These are phyloP conservation scores for Corinectria fuckeliana DNA, from an alignment of 2,329 filamentous ascomycete species.

Conservation along the genomic window DNA sequence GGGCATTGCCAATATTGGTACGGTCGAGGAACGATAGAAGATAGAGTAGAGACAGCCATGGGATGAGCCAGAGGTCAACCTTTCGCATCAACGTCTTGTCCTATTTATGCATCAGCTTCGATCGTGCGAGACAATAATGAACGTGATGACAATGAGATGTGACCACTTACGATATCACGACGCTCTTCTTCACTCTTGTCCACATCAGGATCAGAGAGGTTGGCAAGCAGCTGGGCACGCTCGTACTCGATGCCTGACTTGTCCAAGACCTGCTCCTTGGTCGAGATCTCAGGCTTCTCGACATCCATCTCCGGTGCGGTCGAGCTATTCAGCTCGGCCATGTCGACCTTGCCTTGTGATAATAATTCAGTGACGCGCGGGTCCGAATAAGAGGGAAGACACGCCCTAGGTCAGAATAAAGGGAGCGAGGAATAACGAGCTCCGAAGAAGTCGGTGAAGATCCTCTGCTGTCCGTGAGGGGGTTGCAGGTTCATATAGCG, in stretches of 20 bases:
- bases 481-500: neutral
- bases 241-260: slow-evolving; percentile 33
- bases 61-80: slow-evolving; percentile 63
- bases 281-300: neutral
- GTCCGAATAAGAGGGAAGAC: neutral
- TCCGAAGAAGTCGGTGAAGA: neutral
- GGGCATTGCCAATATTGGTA: slow-evolving; percentile 58
- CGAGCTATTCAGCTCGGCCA: neutral
- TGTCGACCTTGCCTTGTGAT: neutral
- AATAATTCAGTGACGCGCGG: neutral
- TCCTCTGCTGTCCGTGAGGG: neutral
- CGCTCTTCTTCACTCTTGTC: slow-evolving; percentile 67
- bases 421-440: neutral
- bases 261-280: neutral
- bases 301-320: neutral
- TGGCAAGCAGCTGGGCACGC: slow-evolving; percentile 37
- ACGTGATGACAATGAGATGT: slow-evolving; percentile 41
- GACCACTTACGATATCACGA: slow-evolving; percentile 60
- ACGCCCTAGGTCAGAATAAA: neutral
- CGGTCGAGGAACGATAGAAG: slow-evolving; percentile 56
- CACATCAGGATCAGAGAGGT: slow-evolving; percentile 55
- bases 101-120: neutral
- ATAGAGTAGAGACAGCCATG: slow-evolving; percentile 64
- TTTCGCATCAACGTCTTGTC: slow-evolving; percentile 62
- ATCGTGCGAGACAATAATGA: neutral